Percentiles rank a stretch among this genome's conserved stretches.
Evolutionary conservation across 805 yeast genomes (phyloP).

Genomic region (Ascoidea asiatica): DNA sequence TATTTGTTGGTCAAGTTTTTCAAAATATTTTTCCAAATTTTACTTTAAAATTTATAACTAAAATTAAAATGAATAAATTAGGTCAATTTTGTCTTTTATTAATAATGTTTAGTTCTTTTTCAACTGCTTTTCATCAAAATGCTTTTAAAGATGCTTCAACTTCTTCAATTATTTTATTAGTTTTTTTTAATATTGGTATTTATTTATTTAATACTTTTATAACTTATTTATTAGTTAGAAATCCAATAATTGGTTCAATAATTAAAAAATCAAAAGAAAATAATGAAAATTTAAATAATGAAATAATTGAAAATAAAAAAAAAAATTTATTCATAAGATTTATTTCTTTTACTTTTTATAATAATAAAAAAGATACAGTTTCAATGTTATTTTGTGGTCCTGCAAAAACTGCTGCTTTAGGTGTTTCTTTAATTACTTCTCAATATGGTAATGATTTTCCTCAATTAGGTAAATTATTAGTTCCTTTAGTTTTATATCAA

Average conservation of each 20-base stretch:
- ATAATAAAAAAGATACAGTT: slow-evolving; percentile 58
- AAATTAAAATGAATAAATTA: slow-evolving; percentile 52
- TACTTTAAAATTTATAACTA: slow-evolving; percentile 43
- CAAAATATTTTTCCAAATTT: slow-evolving; percentile 60
- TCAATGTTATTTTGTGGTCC: slow-evolving; percentile 81
- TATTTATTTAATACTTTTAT: slow-evolving; percentile 64
- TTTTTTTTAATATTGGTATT: slow-evolving; percentile 72
- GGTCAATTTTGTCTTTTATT: slow-evolving; percentile 70
- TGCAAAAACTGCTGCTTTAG: slow-evolving; percentile 87
- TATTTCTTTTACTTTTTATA: slow-evolving; percentile 51
- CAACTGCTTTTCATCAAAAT: slow-evolving; percentile 74
- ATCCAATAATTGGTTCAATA: slow-evolving; percentile 1
- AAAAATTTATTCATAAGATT: background rate
- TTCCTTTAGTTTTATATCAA: slow-evolving; percentile 77
- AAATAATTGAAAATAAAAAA: background rate
- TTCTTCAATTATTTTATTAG: slow-evolving; percentile 58
- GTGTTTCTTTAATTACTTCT: slow-evolving; percentile 70
- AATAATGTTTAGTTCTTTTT: slow-evolving; percentile 68
- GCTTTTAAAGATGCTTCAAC: slow-evolving; percentile 64
- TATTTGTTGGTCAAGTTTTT: slow-evolving; percentile 76
- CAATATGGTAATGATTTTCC: slow-evolving; percentile 57
- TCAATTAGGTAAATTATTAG: slow-evolving; percentile 57
- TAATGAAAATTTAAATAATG: background rate
- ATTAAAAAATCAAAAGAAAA: background rate
- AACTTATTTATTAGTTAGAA: slow-evolving; percentile 43